Evolutionary conservation across 768 basidiomycete genomes (phyloP), one percentile per base, ranked within the genome.

Genomic region (Leccinum imitatum): DNA sequence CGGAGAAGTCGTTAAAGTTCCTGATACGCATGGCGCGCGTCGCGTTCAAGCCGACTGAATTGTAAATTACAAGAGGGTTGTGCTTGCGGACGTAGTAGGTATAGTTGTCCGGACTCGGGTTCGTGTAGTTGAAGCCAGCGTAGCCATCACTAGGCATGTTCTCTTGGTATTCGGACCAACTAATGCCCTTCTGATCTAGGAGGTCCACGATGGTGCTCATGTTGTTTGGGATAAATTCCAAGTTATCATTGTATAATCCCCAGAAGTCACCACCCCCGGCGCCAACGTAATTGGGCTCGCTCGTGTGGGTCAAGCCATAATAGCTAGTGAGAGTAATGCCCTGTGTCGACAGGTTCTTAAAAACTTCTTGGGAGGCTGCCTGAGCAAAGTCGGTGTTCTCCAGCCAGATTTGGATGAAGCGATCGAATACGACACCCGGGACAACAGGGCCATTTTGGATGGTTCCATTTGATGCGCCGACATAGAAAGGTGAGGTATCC

Each of bases 151-250:
- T 66, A 0, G 83, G 83, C 78, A 85, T 76, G 62, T 79, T 80
- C 65, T 87, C 84, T 65, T 84, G 78, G 65, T 87, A 88, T 23
- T 80, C 78, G 0, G 78, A 80, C 86, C 86, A 88, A 10, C 81
- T 81, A 44, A 87, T 79, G 47, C 74, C 77, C 67, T 83, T 84
- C 27, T 75, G 70, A 55, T 86, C 86, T 35, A 87, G 70, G 11
- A 87, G 75, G 63, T 88, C 86, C 21, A 82, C 82, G 46, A 87
- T 66, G 15, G 80, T 83, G 3, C 83, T 82, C n/a, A 84, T 73
- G 64, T 84, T 85, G 25, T 52, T 65, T 0, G 80, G 78, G 30
- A 83, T 61, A 17, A 55, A 27, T 54, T 54, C 50, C 31, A 57
- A n/a, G 35, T 74, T 70, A 44, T 86, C 84, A 60, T 78, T 79